phyloP scores from a whole-genome alignment of 2,329 filamentous ascomycete species.

The Talaromyces atroroseus region DNA sequence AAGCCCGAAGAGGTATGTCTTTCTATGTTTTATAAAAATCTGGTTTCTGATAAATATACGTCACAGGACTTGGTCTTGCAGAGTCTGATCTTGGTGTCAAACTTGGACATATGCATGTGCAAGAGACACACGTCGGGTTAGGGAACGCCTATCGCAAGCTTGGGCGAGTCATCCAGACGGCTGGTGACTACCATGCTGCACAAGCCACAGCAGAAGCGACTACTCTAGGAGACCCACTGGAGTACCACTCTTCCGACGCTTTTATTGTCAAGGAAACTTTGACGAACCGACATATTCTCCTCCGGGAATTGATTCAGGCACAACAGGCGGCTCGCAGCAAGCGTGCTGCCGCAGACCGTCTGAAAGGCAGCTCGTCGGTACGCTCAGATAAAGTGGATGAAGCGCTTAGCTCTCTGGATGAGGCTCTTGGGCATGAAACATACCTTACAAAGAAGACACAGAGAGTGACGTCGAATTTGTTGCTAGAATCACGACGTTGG shows the following conservation, averaged over 20 bases:
- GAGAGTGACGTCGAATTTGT: conserved; percentile 80
- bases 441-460: conserved; percentile 81
- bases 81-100: conserved; percentile 94
- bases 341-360: conserved; percentile 76
- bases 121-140: conserved; percentile 84
- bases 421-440: conserved; percentile 74
- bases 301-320: conserved; percentile 86
- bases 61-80: conserved; percentile 74
- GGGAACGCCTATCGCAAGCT: conserved; percentile 90
- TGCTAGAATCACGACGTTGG: conserved; percentile 86
- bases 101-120: conserved; percentile 75
- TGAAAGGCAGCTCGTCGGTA: conserved; percentile 81
- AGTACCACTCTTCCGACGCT: conserved; percentile 90
- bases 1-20: conserved; percentile 71
- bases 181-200: conserved; percentile 91
- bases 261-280: conserved; percentile 98
- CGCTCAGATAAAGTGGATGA: conserved; percentile 95
- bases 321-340: conserved; percentile 80
- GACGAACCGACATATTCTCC: conserved; percentile 93
- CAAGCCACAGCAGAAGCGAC: conserved; percentile 96
- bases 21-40: conserved; percentile 14
- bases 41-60: conserved; percentile 11
- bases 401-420: conserved; percentile 84
- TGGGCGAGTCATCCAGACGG: conserved; percentile 85
- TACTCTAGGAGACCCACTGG: conserved; percentile 85